Percentiles rank a stretch among this genome's conserved stretches.
Conservation (phyloP, 495 filamentous ascomycete species). For the Neurospora sp. region DNA sequence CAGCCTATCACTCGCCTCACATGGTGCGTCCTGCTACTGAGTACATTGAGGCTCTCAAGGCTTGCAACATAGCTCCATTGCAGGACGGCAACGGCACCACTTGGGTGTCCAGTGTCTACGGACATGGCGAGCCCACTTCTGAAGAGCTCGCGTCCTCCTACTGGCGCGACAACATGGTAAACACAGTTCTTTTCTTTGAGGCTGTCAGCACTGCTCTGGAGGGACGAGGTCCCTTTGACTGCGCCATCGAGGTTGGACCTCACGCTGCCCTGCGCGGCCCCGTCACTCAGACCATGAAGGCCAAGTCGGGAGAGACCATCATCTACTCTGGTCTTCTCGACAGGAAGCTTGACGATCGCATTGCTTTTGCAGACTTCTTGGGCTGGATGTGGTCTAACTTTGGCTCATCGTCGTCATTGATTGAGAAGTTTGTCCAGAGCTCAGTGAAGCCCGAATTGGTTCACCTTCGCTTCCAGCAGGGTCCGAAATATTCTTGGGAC, state of each 20-base stretch:
- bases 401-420: constrained; percentile 12
- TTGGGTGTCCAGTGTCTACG: constrained; percentile 34
- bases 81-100: constrained; percentile 13
- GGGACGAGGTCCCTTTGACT: constrained; percentile 28
- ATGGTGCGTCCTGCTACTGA: constrained; percentile 35
- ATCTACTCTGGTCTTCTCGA: constrained; percentile 33
- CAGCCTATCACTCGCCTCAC: constrained; percentile 54
- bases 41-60: constrained; percentile 29
- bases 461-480: constrained; percentile 16
- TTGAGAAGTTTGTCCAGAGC: constrained; percentile 27
- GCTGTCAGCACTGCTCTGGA: constrained; percentile 34
- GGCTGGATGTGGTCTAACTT: constrained; percentile 41
- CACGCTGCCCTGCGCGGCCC: constrained; percentile 45
- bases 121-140: constrained; percentile 7
- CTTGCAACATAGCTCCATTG: constrained; percentile 15
- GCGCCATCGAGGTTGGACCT: constrained; percentile 46
- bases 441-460: constrained; percentile 18
- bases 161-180: constrained; percentile 51
- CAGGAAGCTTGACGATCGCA: constrained; percentile 27
- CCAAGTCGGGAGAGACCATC: constrained; percentile 9
- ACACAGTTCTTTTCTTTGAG: constrained; percentile 46
- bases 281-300: constrained; percentile 30
- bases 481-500: constrained; percentile 41
- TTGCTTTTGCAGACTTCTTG: constrained; percentile 36
- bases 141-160: constrained; percentile 30